phyloP scores from a whole-genome alignment of 805 yeast species.

The Yamadazyma takamatsuzukensis region DNA sequence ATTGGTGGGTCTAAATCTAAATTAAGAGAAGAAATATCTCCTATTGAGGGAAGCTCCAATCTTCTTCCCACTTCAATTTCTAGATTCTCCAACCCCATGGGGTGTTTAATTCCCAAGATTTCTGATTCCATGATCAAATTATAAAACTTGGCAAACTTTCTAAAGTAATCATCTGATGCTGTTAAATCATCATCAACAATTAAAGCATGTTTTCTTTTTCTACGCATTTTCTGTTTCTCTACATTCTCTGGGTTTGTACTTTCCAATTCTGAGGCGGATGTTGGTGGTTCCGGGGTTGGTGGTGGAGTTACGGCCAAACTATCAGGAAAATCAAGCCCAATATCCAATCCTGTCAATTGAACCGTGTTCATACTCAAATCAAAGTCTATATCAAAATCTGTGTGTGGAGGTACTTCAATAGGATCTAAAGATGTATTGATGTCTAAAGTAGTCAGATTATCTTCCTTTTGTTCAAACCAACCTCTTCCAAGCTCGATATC shows the following conservation, averaged over 20 bases:
- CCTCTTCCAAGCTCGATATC: slow-evolving; percentile 9
- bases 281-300: neutral
- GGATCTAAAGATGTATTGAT: too few relatives aligned
- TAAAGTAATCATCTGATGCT: neutral
- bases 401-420: too few relatives aligned
- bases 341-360: too few relatives aligned
- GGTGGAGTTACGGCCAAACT: too few relatives aligned
- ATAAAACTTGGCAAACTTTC: slow-evolving; percentile 1
- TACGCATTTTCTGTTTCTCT: too few relatives aligned
- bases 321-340: too few relatives aligned
- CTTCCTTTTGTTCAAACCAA: slow-evolving; percentile 13
- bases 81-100: too few relatives aligned
- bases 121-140: slow-evolving; percentile 1
- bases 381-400: too few relatives aligned
- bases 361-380: too few relatives aligned
- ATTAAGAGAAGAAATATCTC: neutral
- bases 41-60: neutral
- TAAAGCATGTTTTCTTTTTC: slow-evolving; percentile 1
- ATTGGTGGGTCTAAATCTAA: slow-evolving; percentile 1
- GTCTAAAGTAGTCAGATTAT: too few relatives aligned
- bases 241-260: too few relatives aligned
- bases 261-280: neutral
- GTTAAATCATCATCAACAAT: slow-evolving; percentile 1
- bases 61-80: slow-evolving; percentile 10
- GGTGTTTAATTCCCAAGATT: too few relatives aligned